These are phyloP conservation scores for Voacanga thouarsii DNA, from an alignment of 257 asterid genomes.

Conservation along the genomic window DNA sequence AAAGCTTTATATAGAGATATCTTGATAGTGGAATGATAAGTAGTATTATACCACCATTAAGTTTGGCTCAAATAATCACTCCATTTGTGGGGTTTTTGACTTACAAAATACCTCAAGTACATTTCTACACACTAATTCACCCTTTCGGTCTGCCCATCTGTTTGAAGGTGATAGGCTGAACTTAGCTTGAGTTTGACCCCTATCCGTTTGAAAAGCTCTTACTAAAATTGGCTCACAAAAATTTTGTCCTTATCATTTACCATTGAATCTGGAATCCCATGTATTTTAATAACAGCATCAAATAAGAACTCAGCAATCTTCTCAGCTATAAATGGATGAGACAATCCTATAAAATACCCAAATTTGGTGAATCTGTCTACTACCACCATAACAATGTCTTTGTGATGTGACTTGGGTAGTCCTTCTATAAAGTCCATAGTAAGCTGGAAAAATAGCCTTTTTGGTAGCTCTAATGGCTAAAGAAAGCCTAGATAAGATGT, in stretches of 20 bases:
- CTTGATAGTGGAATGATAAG: background rate
- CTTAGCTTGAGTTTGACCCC: background rate
- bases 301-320: background rate
- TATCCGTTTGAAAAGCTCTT: background rate
- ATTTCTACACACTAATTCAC: background rate
- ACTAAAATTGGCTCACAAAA: background rate
- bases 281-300: background rate
- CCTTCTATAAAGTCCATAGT: background rate
- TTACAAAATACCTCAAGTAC: background rate
- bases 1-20: background rate
- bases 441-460: background rate
- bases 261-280: background rate
- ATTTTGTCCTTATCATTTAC: background rate
- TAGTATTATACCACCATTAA: background rate
- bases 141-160: background rate
- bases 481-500: background rate
- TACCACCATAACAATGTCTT: background rate
- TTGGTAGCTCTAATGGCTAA: rapidly evolving
- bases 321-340: background rate
- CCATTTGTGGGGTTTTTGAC: background rate
- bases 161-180: background rate
- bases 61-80: background rate
- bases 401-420: background rate
- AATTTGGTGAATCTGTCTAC: background rate
- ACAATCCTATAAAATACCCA: background rate